A percentile compares a stretch with the other conserved stretches of the same genome.
phyloP scores from a whole-genome alignment of 371 early-diverging fungal genomes.

The Mucor circinelloides region DNA sequence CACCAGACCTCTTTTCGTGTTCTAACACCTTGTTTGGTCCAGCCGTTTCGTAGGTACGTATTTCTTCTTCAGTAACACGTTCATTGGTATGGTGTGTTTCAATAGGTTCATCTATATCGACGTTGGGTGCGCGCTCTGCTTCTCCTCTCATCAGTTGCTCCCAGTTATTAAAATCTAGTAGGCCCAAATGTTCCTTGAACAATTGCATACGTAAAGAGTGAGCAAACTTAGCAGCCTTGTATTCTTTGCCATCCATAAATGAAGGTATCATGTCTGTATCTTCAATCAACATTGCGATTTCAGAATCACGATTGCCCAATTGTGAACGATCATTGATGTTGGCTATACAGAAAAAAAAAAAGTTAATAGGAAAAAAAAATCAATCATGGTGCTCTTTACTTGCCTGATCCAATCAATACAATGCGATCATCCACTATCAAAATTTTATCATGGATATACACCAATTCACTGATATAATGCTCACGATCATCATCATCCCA shows the following conservation, averaged over 20 bases:
- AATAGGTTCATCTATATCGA: neutral
- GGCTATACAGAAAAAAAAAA: too few relatives aligned
- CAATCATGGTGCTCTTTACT: neutral
- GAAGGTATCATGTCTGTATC: slow-evolving; percentile 72
- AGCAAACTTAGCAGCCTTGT: slow-evolving; percentile 76
- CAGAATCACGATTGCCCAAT: slow-evolving; percentile 90
- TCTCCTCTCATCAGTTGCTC: neutral
- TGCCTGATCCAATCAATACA: slow-evolving; percentile 83
- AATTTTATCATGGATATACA: slow-evolving; percentile 92
- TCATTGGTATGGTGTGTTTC: slow-evolving; percentile 7
- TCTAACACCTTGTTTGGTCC: slow-evolving; percentile 32
- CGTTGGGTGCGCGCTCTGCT: neutral
- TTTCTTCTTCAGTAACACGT: slow-evolving; percentile 23
- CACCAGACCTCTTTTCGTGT: slow-evolving; percentile 29
- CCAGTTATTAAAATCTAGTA: slow-evolving; percentile 52
- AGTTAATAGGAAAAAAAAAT: neutral
- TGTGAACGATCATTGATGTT: slow-evolving; percentile 77
- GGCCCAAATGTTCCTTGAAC: slow-evolving; percentile 87
- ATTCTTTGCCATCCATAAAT: slow-evolving; percentile 75
- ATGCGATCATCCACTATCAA: slow-evolving; percentile 89
- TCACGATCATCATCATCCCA: slow-evolving; percentile 33
- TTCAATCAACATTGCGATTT: slow-evolving; percentile 86
- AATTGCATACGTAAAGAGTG: slow-evolving; percentile 73
- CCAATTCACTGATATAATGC: slow-evolving; percentile 77
- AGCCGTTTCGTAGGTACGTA: slow-evolving; percentile 20